These are phyloP conservation scores for Oropetium thomaeum DNA, from an alignment of 176 grass and related monocot genomes.

Conservation along the genomic window DNA sequence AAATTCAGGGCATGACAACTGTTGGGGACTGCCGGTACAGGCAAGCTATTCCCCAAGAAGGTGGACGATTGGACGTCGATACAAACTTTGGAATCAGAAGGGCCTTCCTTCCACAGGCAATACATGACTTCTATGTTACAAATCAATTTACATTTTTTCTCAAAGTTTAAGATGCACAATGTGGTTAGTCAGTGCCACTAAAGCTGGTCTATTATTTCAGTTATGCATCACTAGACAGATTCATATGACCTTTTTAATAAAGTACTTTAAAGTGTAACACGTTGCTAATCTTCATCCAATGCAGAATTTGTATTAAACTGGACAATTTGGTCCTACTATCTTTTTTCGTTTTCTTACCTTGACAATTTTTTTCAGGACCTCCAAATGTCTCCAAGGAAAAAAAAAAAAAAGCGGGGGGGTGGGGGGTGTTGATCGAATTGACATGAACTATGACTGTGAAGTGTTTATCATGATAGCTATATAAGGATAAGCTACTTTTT, in stretches of 20 bases:
- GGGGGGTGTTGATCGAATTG: no score
- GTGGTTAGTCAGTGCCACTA: background rate
- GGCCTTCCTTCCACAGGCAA: slow-evolving; percentile 83
- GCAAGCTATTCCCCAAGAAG: slow-evolving; percentile 69
- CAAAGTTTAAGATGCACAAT: background rate
- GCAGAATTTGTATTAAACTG: background rate
- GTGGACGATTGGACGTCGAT: slow-evolving; percentile 63
- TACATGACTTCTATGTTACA: slow-evolving; percentile 1
- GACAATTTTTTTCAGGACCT: background rate
- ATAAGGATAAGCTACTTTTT: no score
- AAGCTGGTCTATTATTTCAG: background rate
- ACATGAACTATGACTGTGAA: no score
- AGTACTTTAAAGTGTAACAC: background rate
- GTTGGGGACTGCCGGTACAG: slow-evolving; percentile 60
- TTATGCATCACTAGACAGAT: background rate
- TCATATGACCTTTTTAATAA: background rate
- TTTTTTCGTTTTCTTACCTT: background rate
- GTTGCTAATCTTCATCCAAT: background rate
- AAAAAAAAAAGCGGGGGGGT: background rate
- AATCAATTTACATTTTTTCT: background rate
- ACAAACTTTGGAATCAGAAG: slow-evolving; percentile 57
- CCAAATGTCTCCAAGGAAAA: background rate
- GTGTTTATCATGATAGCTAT: no score
- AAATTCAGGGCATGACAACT: slow-evolving; percentile 64
- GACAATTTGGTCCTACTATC: background rate